Percentiles rank a stretch among this genome's conserved stretches.
phyloP scores from a whole-genome alignment of 208 protist species.

The Phytomonas francai region DNA sequence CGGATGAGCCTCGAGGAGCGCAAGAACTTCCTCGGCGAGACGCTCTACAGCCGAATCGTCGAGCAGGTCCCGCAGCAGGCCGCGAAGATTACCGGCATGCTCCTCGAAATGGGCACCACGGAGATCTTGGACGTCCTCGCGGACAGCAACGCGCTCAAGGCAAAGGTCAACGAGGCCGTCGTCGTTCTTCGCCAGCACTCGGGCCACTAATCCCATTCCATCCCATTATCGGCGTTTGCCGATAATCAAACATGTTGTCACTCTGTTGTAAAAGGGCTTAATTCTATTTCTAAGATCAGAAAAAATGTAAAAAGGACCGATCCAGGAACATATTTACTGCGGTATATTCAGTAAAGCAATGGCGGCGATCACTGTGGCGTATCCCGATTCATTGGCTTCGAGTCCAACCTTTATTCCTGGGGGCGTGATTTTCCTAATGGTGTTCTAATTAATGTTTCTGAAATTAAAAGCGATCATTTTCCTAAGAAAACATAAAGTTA shows the following conservation, averaged over 20 bases:
- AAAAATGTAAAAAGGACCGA: not conserved
- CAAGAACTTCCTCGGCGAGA: constrained; percentile 71
- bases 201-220: constrained; percentile 10
- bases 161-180: constrained; percentile 61
- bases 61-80: constrained; percentile 31
- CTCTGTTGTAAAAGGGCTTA: not conserved
- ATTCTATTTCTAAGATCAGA: not conserved
- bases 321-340: not conserved
- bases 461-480: not conserved
- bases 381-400: not conserved
- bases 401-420: not conserved
- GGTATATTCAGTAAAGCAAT: not conserved
- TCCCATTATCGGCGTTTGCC: not conserved
- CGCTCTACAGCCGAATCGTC: constrained; percentile 47
- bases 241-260: not conserved
- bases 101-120: constrained; percentile 63
- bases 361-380: not conserved
- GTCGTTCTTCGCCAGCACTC: constrained; percentile 45
- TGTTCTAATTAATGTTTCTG: not conserved
- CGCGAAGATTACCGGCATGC: constrained; percentile 75
- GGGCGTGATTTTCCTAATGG: not conserved
- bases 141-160: constrained; percentile 23
- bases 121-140: constrained; percentile 65
- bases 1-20: constrained; percentile 56
- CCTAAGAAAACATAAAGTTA: not conserved